Evolutionary conservation across 768 basidiomycete species (phyloP), one percentile per base, ranked within the genome.

Genomic region (Tricholoma matsutake): DNA sequence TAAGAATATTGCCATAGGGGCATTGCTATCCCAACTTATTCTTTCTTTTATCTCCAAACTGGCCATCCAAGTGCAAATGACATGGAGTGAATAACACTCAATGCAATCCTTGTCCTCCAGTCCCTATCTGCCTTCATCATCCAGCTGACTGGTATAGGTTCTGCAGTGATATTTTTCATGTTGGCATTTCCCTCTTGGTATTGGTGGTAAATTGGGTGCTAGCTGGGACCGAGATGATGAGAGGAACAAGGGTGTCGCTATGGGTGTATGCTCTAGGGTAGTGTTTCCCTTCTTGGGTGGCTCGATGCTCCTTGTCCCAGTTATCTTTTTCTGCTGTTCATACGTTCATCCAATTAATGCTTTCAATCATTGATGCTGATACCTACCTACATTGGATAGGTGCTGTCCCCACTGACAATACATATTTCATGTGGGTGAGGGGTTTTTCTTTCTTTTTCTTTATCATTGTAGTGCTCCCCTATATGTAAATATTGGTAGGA

Each of bases 131-230:
- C 89, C 2, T 69, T 87, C 3, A 66, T 71, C 4, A 69, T 89
- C 1, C 96, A 98, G 70, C 63, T 85, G 11, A 65, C 83, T 47
- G 82, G 83, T 31, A 72, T 97, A 14, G 93, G 96, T 1, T 91
- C 92, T 1, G 86, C 89, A 0, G 91, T 85, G 1, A 67, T 92
- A 7, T 88, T 88, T 63, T 92, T 90, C 72, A 68, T 96, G 37
- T 75, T 81, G 2, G 83, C 81, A 1, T 53, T 82, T 0, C 83
- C 89, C 81, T 89, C 58, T 61, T 78, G 2, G 81, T 83, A 0
- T 68, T 91, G 18, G 47, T 83, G 1, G 39, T 87, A 2, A 87
- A 95, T 66, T 64, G n/a, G 14, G 45, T 76, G 32, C 63, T 75
- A 56, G 61, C 71, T 4, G 71, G 73, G 14, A 67, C 73, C 16